Percentiles rank a stretch among this genome's conserved stretches.
These are phyloP conservation scores for Starmera pachycereana DNA, from an alignment of 805 yeast genomes.

Conservation along the genomic window DNA sequence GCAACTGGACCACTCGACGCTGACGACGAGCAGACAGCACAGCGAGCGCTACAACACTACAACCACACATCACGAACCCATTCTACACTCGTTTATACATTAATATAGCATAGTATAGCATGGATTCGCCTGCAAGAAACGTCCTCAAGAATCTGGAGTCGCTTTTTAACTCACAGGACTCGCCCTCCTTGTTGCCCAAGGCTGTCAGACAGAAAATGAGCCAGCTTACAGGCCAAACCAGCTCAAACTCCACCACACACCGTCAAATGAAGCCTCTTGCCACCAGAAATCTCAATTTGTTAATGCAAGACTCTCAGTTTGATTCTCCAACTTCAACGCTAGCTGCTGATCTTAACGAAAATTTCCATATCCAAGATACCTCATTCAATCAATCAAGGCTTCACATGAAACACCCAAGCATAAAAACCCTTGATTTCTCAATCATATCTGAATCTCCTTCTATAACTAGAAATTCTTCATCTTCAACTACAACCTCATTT, in stretches of 20 bases:
- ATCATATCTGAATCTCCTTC: too few species aligned
- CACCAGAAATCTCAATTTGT: constrained; percentile 10
- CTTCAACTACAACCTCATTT: constrained; percentile 14
- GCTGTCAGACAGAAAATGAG: not conserved
- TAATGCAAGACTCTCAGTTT: constrained; percentile 26
- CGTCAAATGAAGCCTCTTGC: constrained; percentile 4
- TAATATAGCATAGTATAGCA: not conserved
- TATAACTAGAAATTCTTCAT: not conserved
- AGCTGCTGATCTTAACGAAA: constrained; percentile 27
- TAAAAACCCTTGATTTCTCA: too few species aligned
- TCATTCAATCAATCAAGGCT: not conserved
- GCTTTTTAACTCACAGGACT: constrained; percentile 16
- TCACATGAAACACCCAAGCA: too few species aligned
- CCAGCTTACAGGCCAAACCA: constrained; percentile 2
- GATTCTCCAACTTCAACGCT: constrained; percentile 30
- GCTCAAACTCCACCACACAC: not conserved
- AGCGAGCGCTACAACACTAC: not conserved
- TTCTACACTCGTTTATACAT: not conserved
- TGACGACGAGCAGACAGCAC: constrained; percentile 9
- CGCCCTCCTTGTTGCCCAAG: constrained; percentile 16
- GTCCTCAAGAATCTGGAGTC: constrained; percentile 4
- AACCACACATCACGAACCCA: not conserved
- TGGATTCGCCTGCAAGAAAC: not conserved
- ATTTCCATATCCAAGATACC: constrained; percentile 24
- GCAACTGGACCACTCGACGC: too few species aligned